phyloP scores from a whole-genome alignment of 73 alveolate species.

The Symbiodinium natans region DNA sequence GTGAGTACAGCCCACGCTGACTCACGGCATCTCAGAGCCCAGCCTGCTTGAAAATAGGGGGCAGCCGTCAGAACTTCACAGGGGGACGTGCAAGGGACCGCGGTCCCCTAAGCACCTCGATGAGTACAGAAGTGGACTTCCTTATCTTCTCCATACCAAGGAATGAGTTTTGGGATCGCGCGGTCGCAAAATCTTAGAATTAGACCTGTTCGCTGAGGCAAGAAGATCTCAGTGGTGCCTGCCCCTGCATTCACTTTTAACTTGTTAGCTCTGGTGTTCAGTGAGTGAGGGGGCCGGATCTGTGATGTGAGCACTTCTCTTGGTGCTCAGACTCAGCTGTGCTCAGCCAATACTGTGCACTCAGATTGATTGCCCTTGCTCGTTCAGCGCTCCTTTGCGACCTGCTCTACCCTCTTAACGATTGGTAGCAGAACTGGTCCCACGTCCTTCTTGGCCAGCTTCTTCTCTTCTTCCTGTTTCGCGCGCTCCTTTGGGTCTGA shows the following conservation, averaged over 20 bases:
- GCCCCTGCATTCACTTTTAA: neutral
- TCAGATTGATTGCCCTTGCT: neutral
- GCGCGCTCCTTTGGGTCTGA: neutral
- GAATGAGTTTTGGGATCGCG: neutral
- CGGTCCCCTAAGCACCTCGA: neutral
- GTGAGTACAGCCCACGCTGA: neutral
- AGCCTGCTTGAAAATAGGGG: neutral
- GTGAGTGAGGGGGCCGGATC: neutral
- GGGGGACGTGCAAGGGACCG: neutral
- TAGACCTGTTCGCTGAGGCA: neutral
- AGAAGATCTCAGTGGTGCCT: neutral
- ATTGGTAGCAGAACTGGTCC: neutral
- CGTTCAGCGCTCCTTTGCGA: neutral
- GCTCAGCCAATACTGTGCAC: neutral
- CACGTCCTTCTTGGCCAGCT: constrained; percentile 1
- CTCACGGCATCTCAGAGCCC: too few species aligned
- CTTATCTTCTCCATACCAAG: too few species aligned
- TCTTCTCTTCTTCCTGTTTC: neutral
- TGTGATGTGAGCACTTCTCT: neutral
- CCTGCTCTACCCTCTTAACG: neutral
- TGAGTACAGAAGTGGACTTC: too few species aligned
- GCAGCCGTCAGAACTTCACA: neutral
- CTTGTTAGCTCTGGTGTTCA: neutral
- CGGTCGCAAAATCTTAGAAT: neutral
- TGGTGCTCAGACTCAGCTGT: neutral